Conservation (phyloP, 495 filamentous ascomycete species). For the Neurospora sp. region DNA sequence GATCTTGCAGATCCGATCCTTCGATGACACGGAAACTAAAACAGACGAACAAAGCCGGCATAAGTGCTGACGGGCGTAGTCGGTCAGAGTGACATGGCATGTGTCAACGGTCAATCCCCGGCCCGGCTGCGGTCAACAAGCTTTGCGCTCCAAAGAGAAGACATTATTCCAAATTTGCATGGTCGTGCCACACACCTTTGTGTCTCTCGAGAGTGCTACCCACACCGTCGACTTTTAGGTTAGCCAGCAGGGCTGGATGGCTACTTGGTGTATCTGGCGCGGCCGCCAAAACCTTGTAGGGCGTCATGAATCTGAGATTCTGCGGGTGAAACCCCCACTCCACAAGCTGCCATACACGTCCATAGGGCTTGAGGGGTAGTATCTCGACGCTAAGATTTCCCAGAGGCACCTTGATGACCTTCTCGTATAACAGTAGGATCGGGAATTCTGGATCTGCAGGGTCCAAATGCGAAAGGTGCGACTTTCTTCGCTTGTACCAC, state of each 20-base stretch:
- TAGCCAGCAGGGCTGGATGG: neutral
- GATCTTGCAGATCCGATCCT: neutral
- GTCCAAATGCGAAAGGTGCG: neutral
- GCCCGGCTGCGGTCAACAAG: neutral
- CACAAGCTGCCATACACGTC: neutral
- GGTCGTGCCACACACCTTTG: neutral
- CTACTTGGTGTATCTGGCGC: neutral
- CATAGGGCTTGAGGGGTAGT: neutral
- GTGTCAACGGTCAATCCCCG: neutral
- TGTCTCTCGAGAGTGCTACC: neutral
- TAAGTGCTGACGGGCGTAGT: neutral
- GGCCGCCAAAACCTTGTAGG: neutral
- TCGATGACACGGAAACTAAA: neutral
- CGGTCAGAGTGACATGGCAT: neutral
- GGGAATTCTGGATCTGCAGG: neutral
- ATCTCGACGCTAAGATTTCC: neutral
- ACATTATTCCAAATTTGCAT: neutral
- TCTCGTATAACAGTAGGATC: neutral
- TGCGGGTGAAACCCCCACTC: neutral
- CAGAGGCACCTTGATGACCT: neutral
- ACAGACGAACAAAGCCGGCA: neutral
- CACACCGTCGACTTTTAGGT: neutral
- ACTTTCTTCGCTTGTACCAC: neutral
- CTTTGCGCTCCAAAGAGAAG: neutral
- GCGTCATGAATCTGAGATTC: neutral